These are phyloP conservation scores for Letharia columbiana DNA, from an alignment of 495 filamentous ascomycete species.

Conservation along the genomic window DNA sequence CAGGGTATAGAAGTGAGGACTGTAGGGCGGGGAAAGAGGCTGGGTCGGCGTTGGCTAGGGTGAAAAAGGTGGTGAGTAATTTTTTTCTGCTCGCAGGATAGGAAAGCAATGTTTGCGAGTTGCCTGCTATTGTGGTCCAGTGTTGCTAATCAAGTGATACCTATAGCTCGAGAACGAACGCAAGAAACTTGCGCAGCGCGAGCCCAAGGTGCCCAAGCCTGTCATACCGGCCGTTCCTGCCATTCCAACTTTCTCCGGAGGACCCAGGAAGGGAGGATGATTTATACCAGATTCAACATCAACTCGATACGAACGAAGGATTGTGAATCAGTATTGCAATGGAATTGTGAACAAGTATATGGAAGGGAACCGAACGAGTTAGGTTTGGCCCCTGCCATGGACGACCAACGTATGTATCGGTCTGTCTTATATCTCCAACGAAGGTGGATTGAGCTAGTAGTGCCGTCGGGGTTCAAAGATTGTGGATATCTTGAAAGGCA, in stretches of 20 bases:
- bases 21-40: conserved; percentile 44
- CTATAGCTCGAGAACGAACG: conserved; percentile 25
- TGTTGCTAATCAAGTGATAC: not conserved
- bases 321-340: not conserved
- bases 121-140: not conserved
- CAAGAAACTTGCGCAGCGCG: conserved; percentile 21
- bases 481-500: not conserved
- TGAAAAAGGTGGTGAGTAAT: conserved; percentile 56
- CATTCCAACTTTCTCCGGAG: conserved; percentile 19
- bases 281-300: not conserved
- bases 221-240: conserved; percentile 25
- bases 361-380: not conserved
- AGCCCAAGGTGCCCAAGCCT: conserved; percentile 19
- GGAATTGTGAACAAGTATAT: not conserved
- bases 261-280: conserved; percentile 24
- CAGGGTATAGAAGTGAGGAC: conserved; percentile 50
- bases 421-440: not conserved
- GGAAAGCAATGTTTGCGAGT: not conserved
- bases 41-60: conserved; percentile 44
- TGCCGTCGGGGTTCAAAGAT: not conserved
- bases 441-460: not conserved
- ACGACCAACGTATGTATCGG: not conserved
- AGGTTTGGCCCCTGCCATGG: not conserved
- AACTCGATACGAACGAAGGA: not conserved
- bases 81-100: not conserved